Percentiles rank a stretch among this genome's conserved stretches.
Conservation (phyloP, 148 eudicot genomes). For the Spergularia bocconei region DNA sequence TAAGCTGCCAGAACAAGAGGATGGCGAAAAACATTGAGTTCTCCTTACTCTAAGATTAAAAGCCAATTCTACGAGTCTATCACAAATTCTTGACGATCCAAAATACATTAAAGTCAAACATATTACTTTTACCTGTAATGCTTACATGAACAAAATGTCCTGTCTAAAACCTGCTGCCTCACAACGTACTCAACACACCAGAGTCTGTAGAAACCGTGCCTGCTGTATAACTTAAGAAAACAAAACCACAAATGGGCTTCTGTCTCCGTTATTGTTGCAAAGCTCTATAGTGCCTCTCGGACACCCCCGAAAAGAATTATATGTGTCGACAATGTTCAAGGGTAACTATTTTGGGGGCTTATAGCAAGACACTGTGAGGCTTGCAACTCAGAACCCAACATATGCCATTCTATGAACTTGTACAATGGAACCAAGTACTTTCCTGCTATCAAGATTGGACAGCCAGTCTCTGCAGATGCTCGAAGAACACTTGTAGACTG, state of each 20-base stretch:
- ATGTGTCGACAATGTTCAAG: slow-evolving; percentile 9
- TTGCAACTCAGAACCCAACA: background rate
- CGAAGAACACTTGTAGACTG: slow-evolving; percentile 88
- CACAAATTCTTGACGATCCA: slow-evolving; percentile 9
- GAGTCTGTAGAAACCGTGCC: slow-evolving; percentile 13
- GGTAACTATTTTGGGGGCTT: slow-evolving; percentile 5
- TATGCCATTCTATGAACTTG: slow-evolving; percentile 19
- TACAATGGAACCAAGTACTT: slow-evolving; percentile 13
- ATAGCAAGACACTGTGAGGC: slow-evolving; percentile 12
- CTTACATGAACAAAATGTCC: slow-evolving; percentile 20
- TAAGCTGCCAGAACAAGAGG: background rate
- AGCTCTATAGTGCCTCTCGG: slow-evolving; percentile 2
- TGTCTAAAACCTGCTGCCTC: slow-evolving; percentile 21
- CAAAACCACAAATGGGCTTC: slow-evolving; percentile 20
- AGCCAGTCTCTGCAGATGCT: slow-evolving; percentile 94
- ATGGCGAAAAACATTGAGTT: background rate
- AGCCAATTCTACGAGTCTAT: background rate
- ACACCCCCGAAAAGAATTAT: slow-evolving; percentile 29
- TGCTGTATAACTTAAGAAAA: slow-evolving; percentile 27
- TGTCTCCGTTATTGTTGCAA: slow-evolving; percentile 12
- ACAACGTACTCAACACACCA: slow-evolving; percentile 15
- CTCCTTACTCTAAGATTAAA: background rate
- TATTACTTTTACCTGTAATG: slow-evolving; percentile 23
- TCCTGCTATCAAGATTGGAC: slow-evolving; percentile 68
- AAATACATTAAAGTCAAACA: slow-evolving; percentile 4